These are phyloP conservation scores for Halenospora varia DNA, from an alignment of 495 filamentous ascomycete species.

Conservation along the genomic window DNA sequence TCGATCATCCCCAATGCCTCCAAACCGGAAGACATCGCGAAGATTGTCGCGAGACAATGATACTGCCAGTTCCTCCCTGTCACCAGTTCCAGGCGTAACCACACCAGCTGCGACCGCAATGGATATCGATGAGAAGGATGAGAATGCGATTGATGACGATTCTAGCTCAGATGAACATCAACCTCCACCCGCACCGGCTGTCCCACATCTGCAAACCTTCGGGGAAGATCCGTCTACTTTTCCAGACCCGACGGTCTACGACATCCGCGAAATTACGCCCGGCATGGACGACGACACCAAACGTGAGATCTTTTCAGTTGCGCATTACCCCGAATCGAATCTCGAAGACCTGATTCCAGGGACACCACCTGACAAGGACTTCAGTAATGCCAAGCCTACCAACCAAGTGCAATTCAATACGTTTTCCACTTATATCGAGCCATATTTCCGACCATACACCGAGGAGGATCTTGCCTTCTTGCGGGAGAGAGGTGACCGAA, in stretches of 20 bases:
- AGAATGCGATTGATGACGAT: conserved; percentile 48
- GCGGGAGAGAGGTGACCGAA: conserved; percentile 81
- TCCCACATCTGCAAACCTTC: conserved; percentile 72
- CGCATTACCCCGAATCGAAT: conserved; percentile 74
- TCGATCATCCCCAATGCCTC: conserved; percentile 9
- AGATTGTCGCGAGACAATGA: conserved; percentile 24
- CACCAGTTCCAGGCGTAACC: conserved; percentile 37
- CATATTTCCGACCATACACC: conserved; percentile 82
- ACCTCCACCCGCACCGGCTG: conserved; percentile 69
- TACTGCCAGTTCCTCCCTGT: conserved; percentile 64
- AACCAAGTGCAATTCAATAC: conserved; percentile 91
- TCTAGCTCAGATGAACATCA: conserved; percentile 67
- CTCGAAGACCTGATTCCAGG: conserved; percentile 82
- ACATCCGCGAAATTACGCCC: conserved; percentile 70
- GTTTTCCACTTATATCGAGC: conserved; percentile 83
- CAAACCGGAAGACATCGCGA: conserved; percentile 5
- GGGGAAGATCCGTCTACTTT: conserved; percentile 89
- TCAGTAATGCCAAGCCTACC: conserved; percentile 86
- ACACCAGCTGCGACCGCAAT: conserved; percentile 35
- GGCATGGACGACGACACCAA: conserved; percentile 79
- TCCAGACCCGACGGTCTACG: conserved; percentile 90
- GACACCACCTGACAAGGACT: conserved; percentile 86
- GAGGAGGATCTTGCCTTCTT: conserved; percentile 96
- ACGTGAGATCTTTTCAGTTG: conserved; percentile 81
- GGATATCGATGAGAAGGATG: conserved; percentile 48